These are phyloP conservation scores for Diospyros lotus DNA, from an alignment of 148 eudicot species.

Conservation along the genomic window DNA sequence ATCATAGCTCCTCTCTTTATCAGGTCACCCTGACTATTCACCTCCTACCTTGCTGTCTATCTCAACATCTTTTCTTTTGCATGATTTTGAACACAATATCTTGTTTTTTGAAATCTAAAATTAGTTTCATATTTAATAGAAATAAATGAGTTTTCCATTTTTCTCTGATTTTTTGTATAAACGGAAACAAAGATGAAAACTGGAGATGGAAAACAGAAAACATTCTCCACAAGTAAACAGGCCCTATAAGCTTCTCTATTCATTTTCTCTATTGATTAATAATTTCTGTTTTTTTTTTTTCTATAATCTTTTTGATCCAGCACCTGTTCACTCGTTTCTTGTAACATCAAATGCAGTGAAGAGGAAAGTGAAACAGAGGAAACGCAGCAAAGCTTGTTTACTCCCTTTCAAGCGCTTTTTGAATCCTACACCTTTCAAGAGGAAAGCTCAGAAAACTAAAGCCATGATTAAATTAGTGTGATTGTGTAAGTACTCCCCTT, in stretches of 20 bases:
- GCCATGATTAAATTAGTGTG: slow-evolving; percentile 21
- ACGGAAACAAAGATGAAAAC: no score
- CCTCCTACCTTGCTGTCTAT: no score
- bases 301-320: slow-evolving; percentile 1
- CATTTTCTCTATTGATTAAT: slow-evolving; percentile 1
- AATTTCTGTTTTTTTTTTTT: not conserved
- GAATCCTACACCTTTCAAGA: slow-evolving; percentile 43
- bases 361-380: slow-evolving; percentile 29
- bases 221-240: no score
- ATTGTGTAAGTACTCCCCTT: slow-evolving; percentile 21
- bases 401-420: slow-evolving; percentile 64
- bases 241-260: not conserved
- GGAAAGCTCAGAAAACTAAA: slow-evolving; percentile 30
- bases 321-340: slow-evolving; percentile 3
- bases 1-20: no score
- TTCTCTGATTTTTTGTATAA: no score
- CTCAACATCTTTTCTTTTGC: no score
- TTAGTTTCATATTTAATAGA: no score
- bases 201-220: no score
- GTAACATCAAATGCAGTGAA: slow-evolving; percentile 34
- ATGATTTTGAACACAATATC: no score
- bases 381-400: slow-evolving; percentile 16
- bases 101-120: no score
- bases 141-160: no score
- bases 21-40: no score